A percentile compares a stretch with the other conserved stretches of the same genome.
Evolutionary conservation across 2,329 filamentous ascomycete species (phyloP).

Genomic region (Fusarium sp.): DNA sequence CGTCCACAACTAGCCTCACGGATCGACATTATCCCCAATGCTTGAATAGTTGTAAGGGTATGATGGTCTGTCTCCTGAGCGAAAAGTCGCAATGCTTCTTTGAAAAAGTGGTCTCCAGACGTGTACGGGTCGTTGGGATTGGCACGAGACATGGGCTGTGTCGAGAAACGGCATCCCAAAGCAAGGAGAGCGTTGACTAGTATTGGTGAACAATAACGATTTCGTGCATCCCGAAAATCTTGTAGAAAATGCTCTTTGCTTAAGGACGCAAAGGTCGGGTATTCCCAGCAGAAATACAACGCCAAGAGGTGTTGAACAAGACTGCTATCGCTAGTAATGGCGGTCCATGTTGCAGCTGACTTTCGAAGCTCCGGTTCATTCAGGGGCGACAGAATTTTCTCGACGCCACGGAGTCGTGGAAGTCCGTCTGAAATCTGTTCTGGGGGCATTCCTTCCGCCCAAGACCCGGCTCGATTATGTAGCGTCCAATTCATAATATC

Average conservation of each 20-base stretch:
- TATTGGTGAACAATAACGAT: constrained; percentile 76
- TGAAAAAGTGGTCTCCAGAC: constrained; percentile 81
- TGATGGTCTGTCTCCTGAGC: constrained; percentile 70
- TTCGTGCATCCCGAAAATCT: constrained; percentile 72
- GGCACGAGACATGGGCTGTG: constrained; percentile 72
- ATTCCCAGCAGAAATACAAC: constrained; percentile 81
- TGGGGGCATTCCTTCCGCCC: constrained; percentile 61
- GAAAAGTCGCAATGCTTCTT: constrained; percentile 74
- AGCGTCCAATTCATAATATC: constrained; percentile 63
- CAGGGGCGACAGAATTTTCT: constrained; percentile 64
- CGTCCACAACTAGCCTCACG: constrained; percentile 79
- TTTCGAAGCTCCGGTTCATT: constrained; percentile 60
- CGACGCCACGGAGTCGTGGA: constrained; percentile 57
- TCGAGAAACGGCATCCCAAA: constrained; percentile 77
- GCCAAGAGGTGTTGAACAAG: constrained; percentile 74
- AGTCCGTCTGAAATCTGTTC: constrained; percentile 52
- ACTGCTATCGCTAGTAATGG: constrained; percentile 67
- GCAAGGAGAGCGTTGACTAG: constrained; percentile 76
- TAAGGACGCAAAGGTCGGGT: constrained; percentile 79
- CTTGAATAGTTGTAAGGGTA: constrained; percentile 78
- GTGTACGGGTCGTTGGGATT: constrained; percentile 72
- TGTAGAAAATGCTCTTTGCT: constrained; percentile 78
- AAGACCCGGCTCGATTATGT: constrained; percentile 63
- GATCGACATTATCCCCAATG: constrained; percentile 81
- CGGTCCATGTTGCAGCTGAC: constrained; percentile 68